Base-by-base conservation (phyloP, 371 early-diverging fungal species). In the Saksenaea oblongispora region DNA sequence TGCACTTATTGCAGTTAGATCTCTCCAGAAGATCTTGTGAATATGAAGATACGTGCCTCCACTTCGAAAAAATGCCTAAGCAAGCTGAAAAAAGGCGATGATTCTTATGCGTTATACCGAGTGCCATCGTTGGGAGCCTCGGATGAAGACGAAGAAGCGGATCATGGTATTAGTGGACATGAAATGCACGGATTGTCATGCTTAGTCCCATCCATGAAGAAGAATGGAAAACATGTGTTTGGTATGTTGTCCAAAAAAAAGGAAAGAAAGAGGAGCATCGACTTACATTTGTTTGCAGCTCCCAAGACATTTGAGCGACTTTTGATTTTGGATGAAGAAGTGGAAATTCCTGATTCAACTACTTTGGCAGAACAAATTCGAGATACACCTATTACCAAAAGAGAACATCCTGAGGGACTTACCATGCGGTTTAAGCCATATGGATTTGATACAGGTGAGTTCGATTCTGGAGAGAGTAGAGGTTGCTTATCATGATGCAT, bases 151-250 rank as follows among this genome's bases (percentile, higher is more conserved):
- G 71, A 64, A 15, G 64, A 63, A 15, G 15, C 47, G 9, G 73
- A 75, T 70, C 39, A 62, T 22, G 78, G 73, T 9, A 69, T 82
- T n/a, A 76, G 83, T 61, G 83, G 83, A 35, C 78, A 79, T 41
- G 83, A 79, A 62, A 79, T 82, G 83, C n/a, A 65, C 36, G 72
- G 71, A 8, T 74, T 82, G 34, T 64, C 74, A 31, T 77, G 77
- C 39, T 54, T 82, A 27, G 59, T 78, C 1, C 83, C 83, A 37
- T 67, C 64, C 37, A 62, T 65, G 42, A 60, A 65, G 61, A 64
- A 72, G 13, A 67, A 73, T 27, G 79, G 76, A 56, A 63, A 73
- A 27, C 59, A 76, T 18, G 69, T 36, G 2, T 72, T 69, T 60
- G 71, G 78, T 80, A 75, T 69, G 58, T 53, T 8, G 5, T 17